Percentiles rank a stretch among this genome's conserved stretches.
These are phyloP conservation scores for Heterobasidion irregulare DNA, from an alignment of 1,284 basidiomycete species.

Conservation along the genomic window DNA sequence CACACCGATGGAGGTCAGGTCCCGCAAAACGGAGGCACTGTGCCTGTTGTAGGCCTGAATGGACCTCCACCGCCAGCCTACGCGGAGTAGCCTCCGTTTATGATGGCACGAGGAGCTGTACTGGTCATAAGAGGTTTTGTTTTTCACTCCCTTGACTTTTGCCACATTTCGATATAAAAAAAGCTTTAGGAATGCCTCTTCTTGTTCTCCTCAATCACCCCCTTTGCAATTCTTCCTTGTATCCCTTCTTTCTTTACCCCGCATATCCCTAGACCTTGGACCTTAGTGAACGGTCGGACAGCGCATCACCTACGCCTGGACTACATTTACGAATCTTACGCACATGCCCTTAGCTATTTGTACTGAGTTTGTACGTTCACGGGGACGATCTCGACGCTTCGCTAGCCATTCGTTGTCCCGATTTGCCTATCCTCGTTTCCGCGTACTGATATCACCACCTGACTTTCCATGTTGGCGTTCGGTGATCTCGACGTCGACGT, in stretches of 20 bases:
- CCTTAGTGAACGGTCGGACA: not conserved
- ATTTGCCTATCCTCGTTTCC: not conserved
- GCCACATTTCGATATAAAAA: too few species aligned
- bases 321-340: not conserved
- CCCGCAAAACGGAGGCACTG: not conserved
- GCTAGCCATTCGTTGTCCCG: not conserved
- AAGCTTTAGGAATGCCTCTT: too few species aligned
- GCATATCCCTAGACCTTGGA: not conserved
- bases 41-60: not conserved
- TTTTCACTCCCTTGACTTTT: too few species aligned
- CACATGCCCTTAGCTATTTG: not conserved
- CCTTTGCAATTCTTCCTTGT: not conserved
- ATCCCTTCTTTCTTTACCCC: not conserved
- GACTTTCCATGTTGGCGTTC: too few species aligned
- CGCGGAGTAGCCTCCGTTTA: not conserved
- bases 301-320: not conserved
- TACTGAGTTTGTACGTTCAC: not conserved
- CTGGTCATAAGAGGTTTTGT: not conserved
- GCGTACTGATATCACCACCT: too few species aligned
- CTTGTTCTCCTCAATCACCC: too few species aligned
- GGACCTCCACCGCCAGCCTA: not conserved
- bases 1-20: slow-evolving; percentile 3
- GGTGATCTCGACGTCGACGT: too few species aligned
- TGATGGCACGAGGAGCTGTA: not conserved
- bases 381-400: not conserved